Percentiles rank a stretch among this genome's conserved stretches.
Evolutionary conservation across 768 basidiomycete species (phyloP).

Genomic region (Multifurca ochricompacta): DNA sequence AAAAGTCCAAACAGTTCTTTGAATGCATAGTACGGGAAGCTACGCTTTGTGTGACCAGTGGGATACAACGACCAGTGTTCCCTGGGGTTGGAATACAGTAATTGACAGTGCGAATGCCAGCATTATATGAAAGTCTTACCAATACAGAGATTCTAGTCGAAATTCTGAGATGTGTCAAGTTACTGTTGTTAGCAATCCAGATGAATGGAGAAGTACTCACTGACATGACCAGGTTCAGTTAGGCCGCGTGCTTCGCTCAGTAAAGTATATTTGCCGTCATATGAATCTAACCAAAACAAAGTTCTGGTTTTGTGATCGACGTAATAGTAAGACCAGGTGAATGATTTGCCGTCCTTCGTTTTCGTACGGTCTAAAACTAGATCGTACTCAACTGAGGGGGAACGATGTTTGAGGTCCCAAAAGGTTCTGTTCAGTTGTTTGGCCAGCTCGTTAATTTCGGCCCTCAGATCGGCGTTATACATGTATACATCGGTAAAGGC

Average conservation of each 20-base stretch:
- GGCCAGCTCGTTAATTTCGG: neutral
- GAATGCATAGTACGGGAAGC: neutral
- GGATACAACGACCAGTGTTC: slow-evolving; percentile 15
- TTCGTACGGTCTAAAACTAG: slow-evolving; percentile 4
- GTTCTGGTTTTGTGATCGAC: slow-evolving; percentile 1
- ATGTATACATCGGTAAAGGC: slow-evolving; percentile 14
- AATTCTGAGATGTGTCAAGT: neutral
- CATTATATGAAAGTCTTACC: neutral
- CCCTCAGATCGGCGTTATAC: slow-evolving; percentile 1
- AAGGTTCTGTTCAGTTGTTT: neutral
- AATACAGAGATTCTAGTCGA: slow-evolving; percentile 9
- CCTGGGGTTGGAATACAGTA: neutral
- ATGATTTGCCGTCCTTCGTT: neutral
- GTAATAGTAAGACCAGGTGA: slow-evolving; percentile 4
- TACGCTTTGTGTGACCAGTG: neutral
- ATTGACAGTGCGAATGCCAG: neutral
- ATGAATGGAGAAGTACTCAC: neutral
- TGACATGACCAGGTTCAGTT: neutral
- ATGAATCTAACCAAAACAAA: slow-evolving; percentile 1
- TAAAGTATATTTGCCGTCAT: neutral
- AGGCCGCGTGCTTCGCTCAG: neutral
- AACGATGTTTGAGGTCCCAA: neutral
- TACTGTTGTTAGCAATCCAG: neutral
- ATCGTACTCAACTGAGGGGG: neutral
- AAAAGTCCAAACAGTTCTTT: neutral